These are phyloP conservation scores for Ampelocalamus luodianensis DNA, from an alignment of 176 grass and related monocot species.

Conservation along the genomic window DNA sequence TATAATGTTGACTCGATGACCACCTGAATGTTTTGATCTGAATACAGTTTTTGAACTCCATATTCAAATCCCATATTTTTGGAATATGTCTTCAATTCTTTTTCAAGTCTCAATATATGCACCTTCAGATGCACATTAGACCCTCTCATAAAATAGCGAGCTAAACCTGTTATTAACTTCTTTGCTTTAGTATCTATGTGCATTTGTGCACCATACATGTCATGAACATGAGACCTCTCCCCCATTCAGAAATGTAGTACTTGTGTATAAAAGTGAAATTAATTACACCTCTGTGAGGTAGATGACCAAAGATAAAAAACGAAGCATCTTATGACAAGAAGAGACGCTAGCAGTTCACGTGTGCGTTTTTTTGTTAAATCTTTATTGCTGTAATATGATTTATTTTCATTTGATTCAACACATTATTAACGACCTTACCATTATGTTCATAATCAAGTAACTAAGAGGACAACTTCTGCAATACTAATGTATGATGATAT, in stretches of 20 bases:
- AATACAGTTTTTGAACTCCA: neutral
- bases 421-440: neutral
- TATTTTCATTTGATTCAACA: neutral
- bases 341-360: conserved; percentile 1
- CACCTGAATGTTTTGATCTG: neutral
- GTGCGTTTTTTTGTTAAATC: neutral
- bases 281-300: neutral
- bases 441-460: conserved; percentile 4
- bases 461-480: neutral
- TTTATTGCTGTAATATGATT: neutral
- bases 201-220: neutral
- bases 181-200: neutral
- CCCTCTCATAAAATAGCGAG: neutral
- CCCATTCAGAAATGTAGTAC: neutral
- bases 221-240: conserved; percentile 4
- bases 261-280: neutral
- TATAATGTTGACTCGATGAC: neutral
- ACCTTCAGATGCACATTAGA: neutral
- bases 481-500: conserved; percentile 25
- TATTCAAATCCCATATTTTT: neutral
- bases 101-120: neutral
- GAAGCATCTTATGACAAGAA: neutral
- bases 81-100: neutral
- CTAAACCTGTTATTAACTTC: neutral
- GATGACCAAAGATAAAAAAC: neutral